Conservation (phyloP, 2,329 filamentous ascomycete species). For the Fusarium haematococcum region DNA sequence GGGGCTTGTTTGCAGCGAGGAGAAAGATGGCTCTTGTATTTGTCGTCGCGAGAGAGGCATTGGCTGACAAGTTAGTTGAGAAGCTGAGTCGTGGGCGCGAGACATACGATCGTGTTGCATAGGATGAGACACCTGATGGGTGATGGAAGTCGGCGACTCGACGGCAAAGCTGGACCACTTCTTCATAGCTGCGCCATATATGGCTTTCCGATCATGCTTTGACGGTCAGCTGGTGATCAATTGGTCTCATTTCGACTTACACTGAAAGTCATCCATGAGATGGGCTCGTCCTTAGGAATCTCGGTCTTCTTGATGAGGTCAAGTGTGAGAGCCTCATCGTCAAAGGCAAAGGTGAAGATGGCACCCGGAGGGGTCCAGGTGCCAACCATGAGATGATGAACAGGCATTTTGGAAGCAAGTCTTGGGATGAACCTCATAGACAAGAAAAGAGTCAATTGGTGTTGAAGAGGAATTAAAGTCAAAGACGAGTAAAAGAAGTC, state of each 20-base stretch:
- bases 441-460: neutral
- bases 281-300: slow-evolving; percentile 85
- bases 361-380: slow-evolving; percentile 92
- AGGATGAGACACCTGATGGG: slow-evolving; percentile 79
- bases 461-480: neutral
- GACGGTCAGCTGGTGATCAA: neutral
- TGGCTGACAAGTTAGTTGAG: slow-evolving; percentile 58
- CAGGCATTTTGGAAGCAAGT: slow-evolving; percentile 67
- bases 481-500: neutral
- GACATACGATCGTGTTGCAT: slow-evolving; percentile 80
- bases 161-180: slow-evolving; percentile 89
- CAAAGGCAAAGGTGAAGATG: slow-evolving; percentile 90
- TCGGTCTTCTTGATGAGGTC: slow-evolving; percentile 83
- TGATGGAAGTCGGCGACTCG: slow-evolving; percentile 79
- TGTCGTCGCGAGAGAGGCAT: slow-evolving; percentile 75
- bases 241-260: slow-evolving; percentile 56
- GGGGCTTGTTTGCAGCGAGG: slow-evolving; percentile 80
- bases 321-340: slow-evolving; percentile 81
- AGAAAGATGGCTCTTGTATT: slow-evolving; percentile 93
- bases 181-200: slow-evolving; percentile 94
- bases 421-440: slow-evolving; percentile 10
- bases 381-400: slow-evolving; percentile 90
- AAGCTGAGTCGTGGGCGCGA: neutral
- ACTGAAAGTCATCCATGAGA: slow-evolving; percentile 94
- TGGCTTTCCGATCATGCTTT: slow-evolving; percentile 83